Conservation (phyloP, 1,284 basidiomycete species). For the Xerocomus nothofagi region DNA sequence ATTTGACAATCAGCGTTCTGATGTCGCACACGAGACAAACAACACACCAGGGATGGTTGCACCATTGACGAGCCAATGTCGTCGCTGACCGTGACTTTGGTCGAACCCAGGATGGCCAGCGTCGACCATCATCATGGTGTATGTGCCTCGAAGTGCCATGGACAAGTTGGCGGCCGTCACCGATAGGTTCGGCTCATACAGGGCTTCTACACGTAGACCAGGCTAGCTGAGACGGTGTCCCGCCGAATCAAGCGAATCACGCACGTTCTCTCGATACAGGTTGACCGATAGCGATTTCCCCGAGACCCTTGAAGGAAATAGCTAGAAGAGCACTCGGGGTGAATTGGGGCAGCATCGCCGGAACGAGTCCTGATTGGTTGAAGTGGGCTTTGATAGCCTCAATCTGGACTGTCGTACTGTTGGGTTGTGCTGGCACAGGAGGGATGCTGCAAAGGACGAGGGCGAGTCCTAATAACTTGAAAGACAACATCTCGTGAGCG, state of each 20-base stretch:
- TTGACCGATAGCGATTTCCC: conserved; percentile 57
- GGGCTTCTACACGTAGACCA: conserved; percentile 43
- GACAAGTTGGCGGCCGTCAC: conserved; percentile 50
- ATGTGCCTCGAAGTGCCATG: conserved; percentile 44
- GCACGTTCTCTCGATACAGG: conserved; percentile 54
- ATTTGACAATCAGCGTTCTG: conserved; percentile 2
- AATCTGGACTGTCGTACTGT: conserved; percentile 41
- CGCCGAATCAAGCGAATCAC: conserved; percentile 25
- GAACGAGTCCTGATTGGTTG: conserved; percentile 56
- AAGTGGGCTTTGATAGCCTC: conserved; percentile 63
- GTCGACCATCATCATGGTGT: conserved; percentile 73
- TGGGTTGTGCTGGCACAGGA: conserved; percentile 44
- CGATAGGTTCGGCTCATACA: conserved; percentile 50
- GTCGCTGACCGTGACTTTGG: conserved; percentile 54
- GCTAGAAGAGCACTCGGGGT: conserved; percentile 54
- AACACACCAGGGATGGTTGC: conserved; percentile 48
- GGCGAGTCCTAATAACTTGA: conserved; percentile 32
- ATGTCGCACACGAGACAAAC: background rate
- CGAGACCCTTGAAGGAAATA: conserved; percentile 51
- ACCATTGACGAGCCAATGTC: conserved; percentile 81
- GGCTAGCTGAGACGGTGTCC: background rate
- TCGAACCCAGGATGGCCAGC: conserved; percentile 61
- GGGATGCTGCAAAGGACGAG: conserved; percentile 38
- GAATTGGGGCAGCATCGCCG: conserved; percentile 56
- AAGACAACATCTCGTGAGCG: conserved; percentile 17